A percentile compares a stretch with the other conserved stretches of the same genome.
Evolutionary conservation across 2,329 filamentous ascomycete genomes (phyloP).

Genomic region (Rutstroemia sp.): DNA sequence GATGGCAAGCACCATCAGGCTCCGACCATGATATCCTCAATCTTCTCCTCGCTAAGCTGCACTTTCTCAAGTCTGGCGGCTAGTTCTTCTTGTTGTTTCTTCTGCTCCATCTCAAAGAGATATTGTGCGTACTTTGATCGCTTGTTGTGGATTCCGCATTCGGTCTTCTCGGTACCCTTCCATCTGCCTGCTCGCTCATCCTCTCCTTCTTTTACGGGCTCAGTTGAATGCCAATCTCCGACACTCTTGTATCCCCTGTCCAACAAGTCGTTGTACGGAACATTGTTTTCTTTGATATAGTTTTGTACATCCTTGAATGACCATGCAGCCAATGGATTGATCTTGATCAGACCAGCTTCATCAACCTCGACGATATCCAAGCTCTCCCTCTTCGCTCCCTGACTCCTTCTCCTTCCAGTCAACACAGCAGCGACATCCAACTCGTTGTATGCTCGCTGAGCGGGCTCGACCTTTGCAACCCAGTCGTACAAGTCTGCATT

Average conservation of each 20-base stretch:
- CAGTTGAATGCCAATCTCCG: conserved; percentile 96
- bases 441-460: conserved; percentile 81
- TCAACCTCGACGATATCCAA: conserved; percentile 91
- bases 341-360: conserved; percentile 82
- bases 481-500: conserved; percentile 92
- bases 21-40: conserved; percentile 11
- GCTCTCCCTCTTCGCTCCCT: conserved; percentile 85
- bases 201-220: conserved; percentile 81
- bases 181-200: conserved; percentile 94
- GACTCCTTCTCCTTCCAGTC: conserved; percentile 83
- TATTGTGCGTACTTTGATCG: conserved; percentile 88
- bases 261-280: conserved; percentile 89
- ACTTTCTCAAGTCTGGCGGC: conserved; percentile 21
- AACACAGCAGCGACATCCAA: conserved; percentile 84
- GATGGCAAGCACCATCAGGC: not conserved
- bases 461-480: conserved; percentile 94
- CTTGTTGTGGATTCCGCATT: conserved; percentile 99
- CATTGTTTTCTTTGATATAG: conserved; percentile 78
- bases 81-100: conserved; percentile 26
- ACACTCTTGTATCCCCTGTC: conserved; percentile 96
- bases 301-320: conserved; percentile 80
- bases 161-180: conserved; percentile 94
- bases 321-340: conserved; percentile 97
- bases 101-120: conserved; percentile 27
- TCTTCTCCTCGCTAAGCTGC: conserved; percentile 11